Conservation (phyloP, 345 rosid genomes). For the Angophora floribunda region DNA sequence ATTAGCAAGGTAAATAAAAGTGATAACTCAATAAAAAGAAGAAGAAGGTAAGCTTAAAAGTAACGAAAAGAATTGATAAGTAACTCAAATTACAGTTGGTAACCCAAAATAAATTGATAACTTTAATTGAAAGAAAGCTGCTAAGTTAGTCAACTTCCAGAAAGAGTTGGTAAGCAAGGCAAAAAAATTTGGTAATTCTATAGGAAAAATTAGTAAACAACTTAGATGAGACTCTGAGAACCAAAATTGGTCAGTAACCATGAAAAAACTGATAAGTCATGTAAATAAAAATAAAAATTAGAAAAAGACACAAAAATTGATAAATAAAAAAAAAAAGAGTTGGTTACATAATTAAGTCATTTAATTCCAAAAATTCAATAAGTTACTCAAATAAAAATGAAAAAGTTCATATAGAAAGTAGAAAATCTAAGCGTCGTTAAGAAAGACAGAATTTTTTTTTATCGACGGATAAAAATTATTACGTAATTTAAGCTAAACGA, state of each 20-base stretch:
- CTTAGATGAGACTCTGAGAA: not conserved
- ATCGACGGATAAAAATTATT: too few species aligned
- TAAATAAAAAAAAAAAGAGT: not conserved
- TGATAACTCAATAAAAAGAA: not conserved
- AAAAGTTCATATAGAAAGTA: not conserved
- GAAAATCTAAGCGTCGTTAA: not conserved
- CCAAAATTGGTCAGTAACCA: not conserved
- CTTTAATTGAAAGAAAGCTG: not conserved
- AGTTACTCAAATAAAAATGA: not conserved
- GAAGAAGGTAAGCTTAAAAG: not conserved
- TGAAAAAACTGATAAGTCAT: not conserved
- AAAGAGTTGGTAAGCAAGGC: not conserved
- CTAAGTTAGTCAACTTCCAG: not conserved
- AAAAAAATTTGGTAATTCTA: not conserved
- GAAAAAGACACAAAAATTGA: not conserved
- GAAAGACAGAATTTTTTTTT: not conserved
- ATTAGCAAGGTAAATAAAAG: not conserved
- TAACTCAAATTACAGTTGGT: not conserved
- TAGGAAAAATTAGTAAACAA: not conserved
- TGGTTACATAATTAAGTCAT: not conserved
- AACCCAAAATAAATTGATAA: not conserved
- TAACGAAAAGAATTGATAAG: not conserved
- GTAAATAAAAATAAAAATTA: not conserved
- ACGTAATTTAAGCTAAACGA: not conserved
- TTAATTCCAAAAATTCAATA: not conserved